phyloP scores from a whole-genome alignment of 768 basidiomycete genomes.

The Lactifluus subvellereus region DNA sequence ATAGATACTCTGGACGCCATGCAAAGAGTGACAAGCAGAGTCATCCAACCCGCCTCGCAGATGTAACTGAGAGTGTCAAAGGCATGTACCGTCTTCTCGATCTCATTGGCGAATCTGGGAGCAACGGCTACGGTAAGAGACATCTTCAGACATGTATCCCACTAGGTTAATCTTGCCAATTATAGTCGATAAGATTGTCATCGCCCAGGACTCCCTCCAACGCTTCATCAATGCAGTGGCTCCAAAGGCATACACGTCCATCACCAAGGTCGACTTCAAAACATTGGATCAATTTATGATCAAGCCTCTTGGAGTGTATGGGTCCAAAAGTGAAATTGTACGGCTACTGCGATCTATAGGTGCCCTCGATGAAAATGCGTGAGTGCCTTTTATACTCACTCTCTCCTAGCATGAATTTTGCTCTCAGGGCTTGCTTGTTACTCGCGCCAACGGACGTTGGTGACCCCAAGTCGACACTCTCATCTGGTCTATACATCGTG shows the following conservation, averaged over 20 bases:
- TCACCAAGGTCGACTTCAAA: constrained; percentile 30
- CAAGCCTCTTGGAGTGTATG: constrained; percentile 33
- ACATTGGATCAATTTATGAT: too few relatives aligned
- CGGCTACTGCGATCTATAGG: constrained; percentile 31
- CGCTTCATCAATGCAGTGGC: constrained; percentile 24
- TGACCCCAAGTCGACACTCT: neutral
- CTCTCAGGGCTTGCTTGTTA: constrained; percentile 24
- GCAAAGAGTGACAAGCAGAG: too few relatives aligned
- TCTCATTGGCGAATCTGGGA: constrained; percentile 45
- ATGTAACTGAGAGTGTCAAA: too few relatives aligned
- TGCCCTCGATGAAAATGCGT: constrained; percentile 38
- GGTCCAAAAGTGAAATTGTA: constrained; percentile 33
- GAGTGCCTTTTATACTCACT: constrained; percentile 22
- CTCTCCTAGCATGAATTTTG: neutral
- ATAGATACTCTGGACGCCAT: too few relatives aligned
- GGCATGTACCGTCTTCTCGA: constrained; percentile 40
- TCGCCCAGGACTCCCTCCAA: too few relatives aligned
- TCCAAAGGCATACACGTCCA: constrained; percentile 45
- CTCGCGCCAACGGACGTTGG: neutral
- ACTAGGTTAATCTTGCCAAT: neutral
- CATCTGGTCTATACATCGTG: neutral
- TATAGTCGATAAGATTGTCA: too few relatives aligned
- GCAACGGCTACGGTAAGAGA: constrained; percentile 44
- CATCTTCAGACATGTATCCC: neutral
- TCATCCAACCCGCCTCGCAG: too few relatives aligned